Conservation (phyloP, 768 basidiomycete genomes). For the Lepiota venenata region DNA sequence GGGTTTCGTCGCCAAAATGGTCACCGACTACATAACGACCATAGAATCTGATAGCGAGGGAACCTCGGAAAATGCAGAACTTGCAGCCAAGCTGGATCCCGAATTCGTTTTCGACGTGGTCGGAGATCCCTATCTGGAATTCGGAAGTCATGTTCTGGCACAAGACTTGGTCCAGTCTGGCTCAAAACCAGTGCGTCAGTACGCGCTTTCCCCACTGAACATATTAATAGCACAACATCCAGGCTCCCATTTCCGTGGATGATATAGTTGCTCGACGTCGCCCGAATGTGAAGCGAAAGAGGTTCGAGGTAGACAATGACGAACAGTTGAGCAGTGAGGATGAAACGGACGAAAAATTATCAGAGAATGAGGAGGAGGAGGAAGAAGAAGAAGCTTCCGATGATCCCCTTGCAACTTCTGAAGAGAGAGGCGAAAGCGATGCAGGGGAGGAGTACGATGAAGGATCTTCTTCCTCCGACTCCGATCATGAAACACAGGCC, state of each 20-base stretch:
- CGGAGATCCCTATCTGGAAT: slow-evolving; percentile 65
- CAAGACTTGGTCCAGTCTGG: slow-evolving; percentile 61
- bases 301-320: slow-evolving; percentile 31
- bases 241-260: slow-evolving; percentile 85
- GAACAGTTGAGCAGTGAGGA: slow-evolving; percentile 23
- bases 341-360: slow-evolving; percentile 31
- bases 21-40: slow-evolving; percentile 77
- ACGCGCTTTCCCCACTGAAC: slow-evolving; percentile 6
- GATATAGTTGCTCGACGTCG: slow-evolving; percentile 84
- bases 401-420: slow-evolving; percentile 31
- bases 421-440: slow-evolving; percentile 19
- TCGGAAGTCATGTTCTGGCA: slow-evolving; percentile 38
- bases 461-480: slow-evolving; percentile 10
- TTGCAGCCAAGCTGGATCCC: slow-evolving; percentile 68
- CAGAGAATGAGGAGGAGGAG: slow-evolving; percentile 21
- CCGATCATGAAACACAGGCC: slow-evolving; percentile 49
- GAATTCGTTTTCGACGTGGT: slow-evolving; percentile 80
- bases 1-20: slow-evolving; percentile 14
- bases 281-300: slow-evolving; percentile 63
- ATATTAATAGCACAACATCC: slow-evolving; percentile 6
- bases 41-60: slow-evolving; percentile 80
- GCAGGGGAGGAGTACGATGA: slow-evolving; percentile 23
- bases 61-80: slow-evolving; percentile 26
- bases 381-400: slow-evolving; percentile 21
- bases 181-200: slow-evolving; percentile 52